Evolutionary conservation across 169 alveolate genomes (phyloP).

Genomic region (Plasmodium ovale): DNA sequence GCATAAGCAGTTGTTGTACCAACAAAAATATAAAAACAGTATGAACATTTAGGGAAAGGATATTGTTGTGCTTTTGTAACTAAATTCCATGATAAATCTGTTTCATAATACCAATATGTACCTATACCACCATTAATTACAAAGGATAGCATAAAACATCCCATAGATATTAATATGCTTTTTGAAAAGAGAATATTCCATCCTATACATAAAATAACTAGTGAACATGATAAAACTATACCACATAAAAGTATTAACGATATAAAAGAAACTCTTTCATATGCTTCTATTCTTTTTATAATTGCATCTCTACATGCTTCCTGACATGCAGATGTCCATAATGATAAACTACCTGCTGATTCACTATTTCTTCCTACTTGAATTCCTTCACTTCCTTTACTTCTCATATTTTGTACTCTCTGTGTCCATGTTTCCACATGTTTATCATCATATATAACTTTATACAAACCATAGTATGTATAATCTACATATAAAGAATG

Average conservation of each 20-base stretch:
- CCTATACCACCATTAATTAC: conserved; percentile 61
- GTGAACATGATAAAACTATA: conserved; percentile 36
- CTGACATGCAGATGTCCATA: conserved; percentile 70
- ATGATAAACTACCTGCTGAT: conserved; percentile 45
- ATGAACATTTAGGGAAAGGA: conserved; percentile 65
- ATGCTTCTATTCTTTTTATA: conserved; percentile 58
- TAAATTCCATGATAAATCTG: conserved; percentile 57
- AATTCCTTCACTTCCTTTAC: conserved; percentile 51
- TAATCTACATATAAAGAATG: conserved; percentile 40
- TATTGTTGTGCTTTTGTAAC: conserved; percentile 48
- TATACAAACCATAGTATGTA: conserved; percentile 62
- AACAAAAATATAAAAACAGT: conserved; percentile 59
- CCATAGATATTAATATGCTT: conserved; percentile 58
- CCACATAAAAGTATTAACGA: conserved; percentile 52
- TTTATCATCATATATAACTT: conserved; percentile 55
- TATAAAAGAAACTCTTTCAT: conserved; percentile 56
- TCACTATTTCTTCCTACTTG: conserved; percentile 56
- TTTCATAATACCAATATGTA: conserved; percentile 69
- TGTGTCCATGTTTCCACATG: conserved; percentile 69
- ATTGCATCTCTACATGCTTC: conserved; percentile 62
- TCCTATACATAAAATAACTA: conserved; percentile 29
- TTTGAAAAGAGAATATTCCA: conserved; percentile 56
- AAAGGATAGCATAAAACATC: conserved; percentile 45
- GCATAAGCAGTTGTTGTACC: conserved; percentile 41
- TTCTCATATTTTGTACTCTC: conserved; percentile 61